These are phyloP conservation scores for Hypoxylon sp. DNA, from an alignment of 2,329 filamentous ascomycete species.

Conservation along the genomic window DNA sequence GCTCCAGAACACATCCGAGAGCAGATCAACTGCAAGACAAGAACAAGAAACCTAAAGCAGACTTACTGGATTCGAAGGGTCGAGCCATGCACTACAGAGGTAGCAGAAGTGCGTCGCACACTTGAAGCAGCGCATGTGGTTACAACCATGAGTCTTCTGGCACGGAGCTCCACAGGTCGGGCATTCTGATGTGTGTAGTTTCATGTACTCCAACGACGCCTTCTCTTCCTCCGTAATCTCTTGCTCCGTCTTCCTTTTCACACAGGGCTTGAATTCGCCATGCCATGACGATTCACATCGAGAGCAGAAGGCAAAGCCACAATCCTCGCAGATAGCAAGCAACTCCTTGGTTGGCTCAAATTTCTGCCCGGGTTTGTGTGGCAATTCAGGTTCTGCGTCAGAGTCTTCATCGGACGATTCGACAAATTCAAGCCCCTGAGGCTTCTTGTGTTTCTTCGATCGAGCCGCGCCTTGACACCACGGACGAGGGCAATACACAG, in stretches of 20 bases:
- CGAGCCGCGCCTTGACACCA: constrained; percentile 94
- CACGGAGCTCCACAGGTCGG: constrained; percentile 88
- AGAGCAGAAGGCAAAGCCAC: constrained; percentile 87
- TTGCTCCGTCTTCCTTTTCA: constrained; percentile 73
- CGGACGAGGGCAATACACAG: constrained; percentile 89
- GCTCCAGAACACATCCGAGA: neutral
- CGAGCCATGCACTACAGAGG: constrained; percentile 89
- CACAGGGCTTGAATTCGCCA: constrained; percentile 82
- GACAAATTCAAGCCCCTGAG: constrained; percentile 73
- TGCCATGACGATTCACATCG: constrained; percentile 86
- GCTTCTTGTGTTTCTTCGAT: constrained; percentile 80
- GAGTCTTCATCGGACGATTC: constrained; percentile 69
- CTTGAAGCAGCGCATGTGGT: constrained; percentile 94
- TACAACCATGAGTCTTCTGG: constrained; percentile 94
- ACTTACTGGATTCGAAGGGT: constrained; percentile 75
- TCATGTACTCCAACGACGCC: constrained; percentile 87
- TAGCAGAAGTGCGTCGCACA: constrained; percentile 97
- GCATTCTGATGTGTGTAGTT: constrained; percentile 85
- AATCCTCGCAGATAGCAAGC: constrained; percentile 89
- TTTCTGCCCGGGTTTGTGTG: constrained; percentile 49
- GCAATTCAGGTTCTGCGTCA: constrained; percentile 63
- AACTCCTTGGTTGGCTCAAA: constrained; percentile 65
- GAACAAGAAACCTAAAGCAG: neutral
- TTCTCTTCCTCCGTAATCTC: constrained; percentile 88
- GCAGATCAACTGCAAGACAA: constrained; percentile 2